Evolutionary conservation across 768 basidiomycete genomes (phyloP).

Genomic region (Lactarius psammicola): DNA sequence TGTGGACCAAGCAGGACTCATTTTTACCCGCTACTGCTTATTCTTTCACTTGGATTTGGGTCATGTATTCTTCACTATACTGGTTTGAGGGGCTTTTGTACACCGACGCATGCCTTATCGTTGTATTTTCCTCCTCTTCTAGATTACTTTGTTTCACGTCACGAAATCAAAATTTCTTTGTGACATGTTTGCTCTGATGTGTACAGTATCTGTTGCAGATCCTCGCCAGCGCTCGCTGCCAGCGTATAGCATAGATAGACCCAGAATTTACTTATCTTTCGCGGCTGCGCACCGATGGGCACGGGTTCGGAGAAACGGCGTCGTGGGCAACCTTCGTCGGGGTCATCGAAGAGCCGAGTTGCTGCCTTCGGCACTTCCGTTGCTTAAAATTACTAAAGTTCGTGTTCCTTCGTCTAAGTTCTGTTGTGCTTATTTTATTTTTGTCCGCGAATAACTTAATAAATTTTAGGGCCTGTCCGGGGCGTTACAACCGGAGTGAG

Average conservation of each 20-base stretch:
- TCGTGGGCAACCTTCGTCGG: neutral
- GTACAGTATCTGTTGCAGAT: neutral
- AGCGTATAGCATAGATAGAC: neutral
- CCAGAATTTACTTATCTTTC: neutral
- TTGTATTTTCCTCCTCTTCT: neutral
- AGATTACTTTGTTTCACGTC: neutral
- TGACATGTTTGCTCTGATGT: neutral
- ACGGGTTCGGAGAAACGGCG: neutral
- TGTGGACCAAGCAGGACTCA: conserved; percentile 7
- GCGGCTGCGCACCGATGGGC: neutral
- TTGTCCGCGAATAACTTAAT: too few species aligned
- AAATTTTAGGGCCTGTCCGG: too few species aligned
- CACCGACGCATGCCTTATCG: neutral
- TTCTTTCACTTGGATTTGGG: neutral
- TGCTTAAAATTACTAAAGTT: neutral
- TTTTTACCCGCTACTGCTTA: conserved; percentile 1
- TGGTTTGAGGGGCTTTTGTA: conserved; percentile 29
- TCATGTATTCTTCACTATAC: conserved; percentile 5
- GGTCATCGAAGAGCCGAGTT: neutral
- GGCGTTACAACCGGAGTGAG: too few species aligned
- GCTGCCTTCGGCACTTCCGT: neutral
- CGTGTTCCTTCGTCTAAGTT: neutral
- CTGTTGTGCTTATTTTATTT: neutral
- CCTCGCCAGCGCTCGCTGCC: too few species aligned
- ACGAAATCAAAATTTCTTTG: neutral